phyloP scores from a whole-genome alignment of 805 yeast species.

The Helenozyma rhizophorensis region DNA sequence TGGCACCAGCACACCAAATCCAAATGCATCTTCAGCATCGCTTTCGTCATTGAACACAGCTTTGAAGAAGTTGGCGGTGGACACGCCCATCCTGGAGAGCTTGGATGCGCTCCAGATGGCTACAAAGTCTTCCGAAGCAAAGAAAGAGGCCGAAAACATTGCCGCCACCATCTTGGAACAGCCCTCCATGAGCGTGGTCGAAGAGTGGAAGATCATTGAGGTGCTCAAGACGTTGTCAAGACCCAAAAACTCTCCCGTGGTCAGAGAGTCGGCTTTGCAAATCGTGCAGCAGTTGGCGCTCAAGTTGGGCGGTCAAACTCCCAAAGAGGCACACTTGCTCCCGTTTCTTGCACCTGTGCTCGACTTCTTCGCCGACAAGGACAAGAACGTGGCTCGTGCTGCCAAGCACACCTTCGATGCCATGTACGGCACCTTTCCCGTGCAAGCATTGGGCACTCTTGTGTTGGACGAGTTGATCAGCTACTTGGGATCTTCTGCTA shows the following conservation, averaged over 20 bases:
- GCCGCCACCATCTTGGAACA: constrained; percentile 47
- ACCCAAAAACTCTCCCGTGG: constrained; percentile 66
- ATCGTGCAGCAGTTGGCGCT: constrained; percentile 55
- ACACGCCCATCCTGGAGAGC: constrained; percentile 61
- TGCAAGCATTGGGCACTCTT: constrained; percentile 72
- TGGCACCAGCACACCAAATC: constrained; percentile 32
- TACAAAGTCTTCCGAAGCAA: constrained; percentile 49
- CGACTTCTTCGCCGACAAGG: constrained; percentile 82
- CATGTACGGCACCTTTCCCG: constrained; percentile 64
- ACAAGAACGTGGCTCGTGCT: constrained; percentile 76
- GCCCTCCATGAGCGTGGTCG: constrained; percentile 36
- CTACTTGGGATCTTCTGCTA: constrained; percentile 77
- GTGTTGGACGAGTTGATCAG: constrained; percentile 56
- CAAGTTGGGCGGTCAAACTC: constrained; percentile 61
- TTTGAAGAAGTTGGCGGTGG: constrained; percentile 52
- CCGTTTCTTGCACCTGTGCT: constrained; percentile 60
- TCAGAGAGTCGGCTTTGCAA: constrained; percentile 73
- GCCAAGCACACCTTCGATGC: constrained; percentile 78
- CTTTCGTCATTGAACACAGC: constrained; percentile 70
- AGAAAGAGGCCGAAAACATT: constrained; percentile 50
- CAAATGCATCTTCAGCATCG: constrained; percentile 57
- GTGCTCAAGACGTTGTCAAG: constrained; percentile 63
- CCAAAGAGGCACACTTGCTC: constrained; percentile 70
- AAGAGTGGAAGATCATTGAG: constrained; percentile 63
- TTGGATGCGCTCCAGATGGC: constrained; percentile 51